phyloP scores from a whole-genome alignment of 2,329 filamentous ascomycete genomes.

The Hirsutella rhossiliensis region DNA sequence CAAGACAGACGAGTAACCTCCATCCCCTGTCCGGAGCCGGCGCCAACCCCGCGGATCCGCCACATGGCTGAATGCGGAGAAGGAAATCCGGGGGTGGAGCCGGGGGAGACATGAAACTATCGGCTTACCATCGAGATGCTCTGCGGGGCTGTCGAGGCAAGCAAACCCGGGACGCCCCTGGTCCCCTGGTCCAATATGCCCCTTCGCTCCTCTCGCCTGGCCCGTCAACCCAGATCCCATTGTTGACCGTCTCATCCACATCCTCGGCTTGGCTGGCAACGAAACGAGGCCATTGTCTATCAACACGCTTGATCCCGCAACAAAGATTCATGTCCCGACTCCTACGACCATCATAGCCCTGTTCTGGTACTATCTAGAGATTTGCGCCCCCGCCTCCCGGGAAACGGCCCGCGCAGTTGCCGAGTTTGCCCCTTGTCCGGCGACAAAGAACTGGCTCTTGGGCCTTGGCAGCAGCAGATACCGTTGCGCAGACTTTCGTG shows the following conservation, averaged over 20 bases:
- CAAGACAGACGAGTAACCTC: no score
- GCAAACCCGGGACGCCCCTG: no score
- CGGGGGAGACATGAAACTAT: no score
- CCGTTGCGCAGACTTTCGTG: constrained; percentile 25
- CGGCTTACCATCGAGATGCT: no score
- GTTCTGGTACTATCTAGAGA: constrained; percentile 33
- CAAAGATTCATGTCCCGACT: constrained; percentile 24
- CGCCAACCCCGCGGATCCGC: no score
- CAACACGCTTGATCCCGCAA: neutral
- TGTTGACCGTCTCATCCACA: neutral
- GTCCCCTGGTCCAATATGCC: no score
- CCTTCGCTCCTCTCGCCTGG: no score
- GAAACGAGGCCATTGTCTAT: neutral
- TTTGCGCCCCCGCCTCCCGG: constrained; percentile 21
- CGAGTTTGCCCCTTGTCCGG: neutral
- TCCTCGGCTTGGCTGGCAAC: neutral
- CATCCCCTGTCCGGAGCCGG: no score
- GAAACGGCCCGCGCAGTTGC: constrained; percentile 20
- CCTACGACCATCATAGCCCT: constrained; percentile 19
- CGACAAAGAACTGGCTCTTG: neutral
- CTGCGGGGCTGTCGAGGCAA: no score
- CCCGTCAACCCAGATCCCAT: neutral
- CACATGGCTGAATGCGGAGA: no score
- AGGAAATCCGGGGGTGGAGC: no score
- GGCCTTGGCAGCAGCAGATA: neutral